Evolutionary conservation across 2,329 filamentous ascomycete genomes (phyloP), one percentile per base, ranked within the genome.

Genomic region (Colletotrichum destructivum): DNA sequence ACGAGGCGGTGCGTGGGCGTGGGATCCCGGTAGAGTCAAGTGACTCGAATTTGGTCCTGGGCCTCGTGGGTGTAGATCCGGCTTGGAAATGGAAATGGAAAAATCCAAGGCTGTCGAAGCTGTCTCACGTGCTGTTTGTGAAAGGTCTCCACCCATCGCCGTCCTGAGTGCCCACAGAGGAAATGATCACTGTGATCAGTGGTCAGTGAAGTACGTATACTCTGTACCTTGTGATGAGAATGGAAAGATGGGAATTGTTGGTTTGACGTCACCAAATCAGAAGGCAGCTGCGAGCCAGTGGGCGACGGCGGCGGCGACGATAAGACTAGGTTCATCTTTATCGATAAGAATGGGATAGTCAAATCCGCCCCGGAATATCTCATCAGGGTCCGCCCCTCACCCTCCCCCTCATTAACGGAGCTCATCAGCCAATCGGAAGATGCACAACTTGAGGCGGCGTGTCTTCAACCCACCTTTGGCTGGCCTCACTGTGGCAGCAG

Each of bases 371-470:
- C 55, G 61, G 60, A 62, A 66, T 44, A 60, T 56, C 55, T 59
- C 31, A n/a, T 31, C 35, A 44, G 7, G n/a, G 18, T 7, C 13
- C 46, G 8, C 31, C 31, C 31, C 31, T 35, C 31, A 35, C 13
- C 18, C 35, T 23, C 23, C 23, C 35, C 51, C 5, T 15, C 4
- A 2, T 3, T 4, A 4, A 16, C 40, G 46, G 54, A 65, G 2
- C 47, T 15, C 26, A 72, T 47, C 55, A 64, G 12, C 69, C 69
- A 73, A 72, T 73, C 70, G 49, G 72, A 62, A 23, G 18, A 38
- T 42, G 35, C 13, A 18, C 4, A 31, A 3, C 26, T 61, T 63
- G 40, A 69, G 59, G 69, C 64, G 65, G 57, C 70, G 70, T 72
- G 70, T 55, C 70, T 72, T 71, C 49, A 71, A 60, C 59, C 69